Conservation (phyloP, 345 rosid species). For the Firmiana major region DNA sequence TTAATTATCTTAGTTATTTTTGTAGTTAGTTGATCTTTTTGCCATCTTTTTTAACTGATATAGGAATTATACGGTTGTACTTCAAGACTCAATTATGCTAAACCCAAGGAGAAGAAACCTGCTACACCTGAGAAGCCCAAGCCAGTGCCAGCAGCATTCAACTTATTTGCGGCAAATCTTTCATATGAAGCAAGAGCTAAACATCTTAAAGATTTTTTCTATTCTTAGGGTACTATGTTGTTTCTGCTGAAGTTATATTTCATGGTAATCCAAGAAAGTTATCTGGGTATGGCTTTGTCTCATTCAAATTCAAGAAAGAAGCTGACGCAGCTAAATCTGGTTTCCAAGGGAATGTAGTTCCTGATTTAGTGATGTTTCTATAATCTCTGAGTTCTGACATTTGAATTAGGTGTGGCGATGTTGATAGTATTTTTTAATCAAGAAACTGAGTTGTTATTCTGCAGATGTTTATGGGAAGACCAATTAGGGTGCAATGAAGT, state of each 20-base stretch:
- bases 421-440: neutral
- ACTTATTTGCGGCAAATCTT: slow-evolving; percentile 66
- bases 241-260: slow-evolving; percentile 61
- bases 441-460: slow-evolving; percentile 3
- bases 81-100: slow-evolving; percentile 56
- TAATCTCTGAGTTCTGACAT: slow-evolving; percentile 10
- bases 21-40: neutral
- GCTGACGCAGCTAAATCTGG: slow-evolving; percentile 60
- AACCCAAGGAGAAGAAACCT: slow-evolving; percentile 44
- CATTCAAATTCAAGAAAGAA: slow-evolving; percentile 67
- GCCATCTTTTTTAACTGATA: neutral
- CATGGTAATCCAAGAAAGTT: slow-evolving; percentile 67
- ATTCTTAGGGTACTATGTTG: slow-evolving; percentile 44
- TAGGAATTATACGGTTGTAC: slow-evolving; percentile 73
- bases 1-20: neutral
- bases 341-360: slow-evolving; percentile 65
- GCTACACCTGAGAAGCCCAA: slow-evolving; percentile 36
- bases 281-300: slow-evolving; percentile 77
- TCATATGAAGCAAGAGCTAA: slow-evolving; percentile 60
- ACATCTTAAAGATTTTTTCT: slow-evolving; percentile 67
- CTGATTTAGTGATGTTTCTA: neutral
- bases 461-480: slow-evolving; percentile 68
- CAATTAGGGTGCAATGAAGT: slow-evolving; percentile 62
- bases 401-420: neutral
- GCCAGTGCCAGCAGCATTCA: slow-evolving; percentile 45